These are phyloP conservation scores for Brassica incana DNA, from an alignment of 345 rosid genomes.

Conservation along the genomic window DNA sequence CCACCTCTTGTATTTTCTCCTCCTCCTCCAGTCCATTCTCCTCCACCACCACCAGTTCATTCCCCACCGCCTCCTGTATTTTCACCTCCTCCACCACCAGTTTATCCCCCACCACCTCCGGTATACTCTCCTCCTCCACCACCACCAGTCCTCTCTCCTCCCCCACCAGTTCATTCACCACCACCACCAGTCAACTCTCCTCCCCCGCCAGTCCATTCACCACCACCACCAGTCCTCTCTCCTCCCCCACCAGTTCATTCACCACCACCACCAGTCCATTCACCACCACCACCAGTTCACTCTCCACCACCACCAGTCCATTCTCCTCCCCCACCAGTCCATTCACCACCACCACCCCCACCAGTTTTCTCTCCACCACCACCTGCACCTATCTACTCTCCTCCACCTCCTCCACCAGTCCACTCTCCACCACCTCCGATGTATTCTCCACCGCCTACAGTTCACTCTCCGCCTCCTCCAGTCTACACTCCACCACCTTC, in stretches of 20 bases:
- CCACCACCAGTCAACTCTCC: neutral
- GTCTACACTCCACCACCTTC: neutral
- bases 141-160: neutral
- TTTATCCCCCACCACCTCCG: neutral
- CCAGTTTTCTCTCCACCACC: neutral
- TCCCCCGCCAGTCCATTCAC: neutral
- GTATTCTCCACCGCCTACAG: neutral
- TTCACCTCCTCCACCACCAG: neutral
- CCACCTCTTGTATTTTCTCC: neutral
- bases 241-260: neutral
- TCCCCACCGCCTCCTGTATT: neutral
- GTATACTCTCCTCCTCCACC: constrained; percentile 1
- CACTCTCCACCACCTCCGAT: neutral
- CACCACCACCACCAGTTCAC: neutral
- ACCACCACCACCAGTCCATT: neutral
- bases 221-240: neutral
- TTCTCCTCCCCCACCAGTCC: neutral
- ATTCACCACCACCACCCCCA: neutral
- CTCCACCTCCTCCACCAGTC: neutral
- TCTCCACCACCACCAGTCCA: neutral
- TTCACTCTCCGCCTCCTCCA: neutral
- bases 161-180: neutral
- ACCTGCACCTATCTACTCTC: neutral
- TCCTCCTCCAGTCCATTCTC: neutral
- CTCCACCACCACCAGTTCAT: neutral